Evolutionary conservation across 768 basidiomycete genomes (phyloP).

Genomic region (Leccinum disarticulatum): DNA sequence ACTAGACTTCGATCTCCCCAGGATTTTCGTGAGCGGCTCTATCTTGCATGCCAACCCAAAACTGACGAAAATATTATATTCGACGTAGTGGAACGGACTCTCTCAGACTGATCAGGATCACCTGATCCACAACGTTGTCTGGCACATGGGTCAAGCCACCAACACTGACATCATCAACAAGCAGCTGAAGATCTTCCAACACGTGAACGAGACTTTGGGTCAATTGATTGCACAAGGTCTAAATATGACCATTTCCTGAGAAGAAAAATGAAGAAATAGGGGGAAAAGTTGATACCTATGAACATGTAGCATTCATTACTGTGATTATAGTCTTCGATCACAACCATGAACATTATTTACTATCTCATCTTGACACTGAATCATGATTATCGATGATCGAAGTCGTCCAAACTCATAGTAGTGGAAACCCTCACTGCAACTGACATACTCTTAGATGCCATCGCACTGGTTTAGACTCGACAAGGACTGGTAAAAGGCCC

Average conservation of each 20-base stretch:
- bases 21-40: slow-evolving; percentile 27
- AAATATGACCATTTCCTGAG: slow-evolving; percentile 17
- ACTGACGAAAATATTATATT: neutral
- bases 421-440: neutral
- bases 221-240: slow-evolving; percentile 36
- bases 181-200: slow-evolving; percentile 36
- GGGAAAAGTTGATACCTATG: neutral
- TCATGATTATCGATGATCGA: neutral
- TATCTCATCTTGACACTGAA: neutral
- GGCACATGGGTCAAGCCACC: slow-evolving; percentile 37
- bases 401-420: neutral
- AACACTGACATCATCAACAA: slow-evolving; percentile 30
- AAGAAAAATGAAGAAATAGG: neutral
- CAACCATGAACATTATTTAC: neutral
- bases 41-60: neutral
- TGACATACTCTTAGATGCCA: neutral
- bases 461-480: neutral
- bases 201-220: slow-evolving; percentile 39
- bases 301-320: neutral
- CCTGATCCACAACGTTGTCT: slow-evolving; percentile 38
- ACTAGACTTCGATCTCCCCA: slow-evolving; percentile 41
- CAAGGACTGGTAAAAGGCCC: neutral
- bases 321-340: neutral
- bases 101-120: slow-evolving; percentile 36
- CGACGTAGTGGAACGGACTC: slow-evolving; percentile 32